A percentile compares a stretch with the other conserved stretches of the same genome.
Conservation (phyloP, 305 asterid species). For the Fraxinus greggii region DNA sequence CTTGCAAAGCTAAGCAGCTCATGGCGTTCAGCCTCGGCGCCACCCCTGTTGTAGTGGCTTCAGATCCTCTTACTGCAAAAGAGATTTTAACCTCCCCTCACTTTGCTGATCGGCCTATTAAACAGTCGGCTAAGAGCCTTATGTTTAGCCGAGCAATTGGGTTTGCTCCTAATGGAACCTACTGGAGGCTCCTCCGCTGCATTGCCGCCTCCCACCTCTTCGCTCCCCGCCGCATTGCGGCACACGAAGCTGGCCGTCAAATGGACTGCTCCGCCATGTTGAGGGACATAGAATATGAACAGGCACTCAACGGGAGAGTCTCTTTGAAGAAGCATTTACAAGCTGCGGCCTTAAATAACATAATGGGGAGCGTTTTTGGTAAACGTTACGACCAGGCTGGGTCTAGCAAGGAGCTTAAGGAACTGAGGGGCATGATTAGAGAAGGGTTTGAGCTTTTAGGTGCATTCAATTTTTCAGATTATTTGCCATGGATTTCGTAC, state of each 20-base stretch:
- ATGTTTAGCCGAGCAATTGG: constrained; percentile 67
- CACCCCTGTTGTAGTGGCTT: constrained; percentile 51
- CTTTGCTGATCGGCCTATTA: constrained; percentile 60
- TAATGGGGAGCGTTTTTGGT: constrained; percentile 58
- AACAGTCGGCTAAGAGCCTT: constrained; percentile 53
- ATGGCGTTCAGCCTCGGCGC: constrained; percentile 66
- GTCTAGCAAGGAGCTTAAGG: constrained; percentile 30
- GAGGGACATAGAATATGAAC: constrained; percentile 4
- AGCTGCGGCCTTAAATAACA: constrained; percentile 38
- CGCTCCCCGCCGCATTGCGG: constrained; percentile 49
- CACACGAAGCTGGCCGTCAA: constrained; percentile 39
- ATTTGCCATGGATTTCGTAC: constrained; percentile 38
- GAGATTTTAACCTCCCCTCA: constrained; percentile 46
- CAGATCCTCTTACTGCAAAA: constrained; percentile 42
- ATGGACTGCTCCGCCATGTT: constrained; percentile 33
- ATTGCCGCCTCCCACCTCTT: constrained; percentile 60
- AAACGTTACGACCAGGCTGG: constrained; percentile 28
- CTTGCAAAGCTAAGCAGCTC: constrained; percentile 35
- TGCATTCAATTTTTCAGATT: constrained; percentile 54
- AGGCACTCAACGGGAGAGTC: constrained; percentile 23
- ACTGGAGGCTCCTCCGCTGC: constrained; percentile 64
- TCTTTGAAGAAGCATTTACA: constrained; percentile 39
- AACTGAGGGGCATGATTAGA: constrained; percentile 42
- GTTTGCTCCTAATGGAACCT: constrained; percentile 58
- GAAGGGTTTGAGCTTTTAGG: constrained; percentile 59